These are phyloP conservation scores for Barnettozyma pratensis DNA, from an alignment of 805 yeast genomes.

Conservation along the genomic window DNA sequence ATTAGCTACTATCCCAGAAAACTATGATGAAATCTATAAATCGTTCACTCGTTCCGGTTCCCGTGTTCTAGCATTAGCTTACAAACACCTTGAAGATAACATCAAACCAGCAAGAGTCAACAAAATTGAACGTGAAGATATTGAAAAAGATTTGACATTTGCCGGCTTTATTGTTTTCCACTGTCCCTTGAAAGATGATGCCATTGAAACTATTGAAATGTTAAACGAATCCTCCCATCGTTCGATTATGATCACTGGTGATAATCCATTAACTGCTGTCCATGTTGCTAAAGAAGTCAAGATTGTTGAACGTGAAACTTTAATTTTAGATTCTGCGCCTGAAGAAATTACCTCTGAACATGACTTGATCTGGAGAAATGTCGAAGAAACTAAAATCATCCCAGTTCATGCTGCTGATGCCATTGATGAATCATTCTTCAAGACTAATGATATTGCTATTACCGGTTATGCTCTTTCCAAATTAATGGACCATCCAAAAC, in stretches of 20 bases:
- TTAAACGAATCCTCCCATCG: slow-evolving; percentile 93
- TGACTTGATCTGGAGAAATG: slow-evolving; percentile 78
- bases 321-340: slow-evolving; percentile 80
- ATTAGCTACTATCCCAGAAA: slow-evolving; percentile 63
- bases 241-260: slow-evolving; percentile 97
- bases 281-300: slow-evolving; percentile 94
- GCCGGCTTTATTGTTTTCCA: slow-evolving; percentile 96
- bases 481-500: slow-evolving; percentile 61
- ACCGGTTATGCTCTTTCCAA: slow-evolving; percentile 85
- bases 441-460: slow-evolving; percentile 76
- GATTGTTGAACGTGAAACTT: slow-evolving; percentile 76
- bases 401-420: slow-evolving; percentile 60
- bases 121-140: slow-evolving; percentile 64
- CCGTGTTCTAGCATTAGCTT: slow-evolving; percentile 93
- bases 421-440: slow-evolving; percentile 52
- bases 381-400: slow-evolving; percentile 65
- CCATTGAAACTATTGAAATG: slow-evolving; percentile 85
- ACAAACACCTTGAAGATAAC: slow-evolving; percentile 58
- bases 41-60: slow-evolving; percentile 93
- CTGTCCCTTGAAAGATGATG: slow-evolving; percentile 94
- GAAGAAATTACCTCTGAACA: slow-evolving; percentile 58
- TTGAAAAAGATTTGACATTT: slow-evolving; percentile 71
- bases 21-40: slow-evolving; percentile 82
- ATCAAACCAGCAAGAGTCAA: slow-evolving; percentile 45
- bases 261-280: slow-evolving; percentile 95